These are phyloP conservation scores for Candida caryicola DNA, from an alignment of 805 yeast genomes.

Conservation along the genomic window DNA sequence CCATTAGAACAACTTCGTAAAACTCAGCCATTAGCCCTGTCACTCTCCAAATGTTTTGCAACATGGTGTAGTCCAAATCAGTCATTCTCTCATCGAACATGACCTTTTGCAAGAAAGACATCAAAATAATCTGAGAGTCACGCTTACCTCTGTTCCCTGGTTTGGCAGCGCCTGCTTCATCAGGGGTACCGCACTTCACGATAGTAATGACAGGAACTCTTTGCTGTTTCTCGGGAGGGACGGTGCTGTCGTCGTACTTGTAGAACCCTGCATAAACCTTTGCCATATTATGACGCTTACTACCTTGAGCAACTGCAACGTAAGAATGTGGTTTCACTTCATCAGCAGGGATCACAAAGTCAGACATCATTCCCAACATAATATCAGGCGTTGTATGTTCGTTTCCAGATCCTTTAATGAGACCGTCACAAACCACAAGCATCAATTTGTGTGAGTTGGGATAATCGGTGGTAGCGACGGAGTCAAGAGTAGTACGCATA, in stretches of 20 bases:
- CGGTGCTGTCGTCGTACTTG: conserved; percentile 72
- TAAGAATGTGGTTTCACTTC: conserved; percentile 81
- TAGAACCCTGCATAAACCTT: conserved; percentile 94
- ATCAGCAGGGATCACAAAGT: conserved; percentile 62
- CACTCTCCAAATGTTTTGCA: conserved; percentile 71
- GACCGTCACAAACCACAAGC: conserved; percentile 86
- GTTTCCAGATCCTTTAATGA: conserved; percentile 93
- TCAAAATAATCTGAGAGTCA: conserved; percentile 86
- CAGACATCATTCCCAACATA: conserved; percentile 79
- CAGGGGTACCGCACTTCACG: conserved; percentile 87
- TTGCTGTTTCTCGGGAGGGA: conserved; percentile 79
- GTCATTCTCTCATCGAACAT: conserved; percentile 95
- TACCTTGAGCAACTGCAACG: conserved; percentile 92
- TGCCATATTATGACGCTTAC: conserved; percentile 96
- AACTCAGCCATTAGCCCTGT: conserved; percentile 83
- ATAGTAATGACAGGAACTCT: conserved; percentile 75
- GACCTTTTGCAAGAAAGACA: conserved; percentile 84
- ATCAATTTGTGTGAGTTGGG: conserved; percentile 93
- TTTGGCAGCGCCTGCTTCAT: conserved; percentile 57
- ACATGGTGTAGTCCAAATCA: conserved; percentile 75
- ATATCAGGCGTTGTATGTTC: conserved; percentile 86
- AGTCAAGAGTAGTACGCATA: conserved; percentile 83
- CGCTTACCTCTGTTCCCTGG: conserved; percentile 97
- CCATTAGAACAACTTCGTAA: conserved; percentile 85
- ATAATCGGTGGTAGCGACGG: conserved; percentile 90